These are phyloP conservation scores for Chlamydomonas applanata DNA, from an alignment of 139 green algal species.

Conservation along the genomic window DNA sequence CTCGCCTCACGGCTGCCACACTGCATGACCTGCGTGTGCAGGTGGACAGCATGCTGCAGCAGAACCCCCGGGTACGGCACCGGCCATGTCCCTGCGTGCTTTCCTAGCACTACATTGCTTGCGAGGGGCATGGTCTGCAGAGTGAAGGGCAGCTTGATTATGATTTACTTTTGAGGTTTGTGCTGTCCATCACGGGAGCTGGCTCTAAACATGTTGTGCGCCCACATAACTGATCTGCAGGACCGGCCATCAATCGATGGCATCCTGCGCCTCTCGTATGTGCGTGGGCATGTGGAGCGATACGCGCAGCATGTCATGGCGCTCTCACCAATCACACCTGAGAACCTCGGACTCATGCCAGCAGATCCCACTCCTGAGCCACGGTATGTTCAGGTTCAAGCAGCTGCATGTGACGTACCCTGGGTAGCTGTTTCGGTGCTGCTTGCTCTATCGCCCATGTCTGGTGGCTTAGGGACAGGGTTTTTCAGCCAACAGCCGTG, in stretches of 20 bases:
- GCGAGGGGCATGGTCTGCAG: no score
- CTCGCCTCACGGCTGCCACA: no score
- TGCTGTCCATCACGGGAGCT: not conserved
- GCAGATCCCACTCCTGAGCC: not conserved
- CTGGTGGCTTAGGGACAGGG: no score
- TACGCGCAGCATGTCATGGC: conserved; percentile 43
- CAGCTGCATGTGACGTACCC: not conserved
- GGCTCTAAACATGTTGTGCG: not conserved
- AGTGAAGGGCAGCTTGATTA: no score
- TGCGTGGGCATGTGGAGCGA: conserved; percentile 40
- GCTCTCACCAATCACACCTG: conserved; percentile 5
- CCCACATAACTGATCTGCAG: conserved; percentile 25
- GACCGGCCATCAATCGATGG: conserved; percentile 42
- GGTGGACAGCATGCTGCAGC: conserved; percentile 58
- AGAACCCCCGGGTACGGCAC: conserved; percentile 49
- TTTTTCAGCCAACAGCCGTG: no score
- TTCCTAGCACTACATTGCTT: no score
- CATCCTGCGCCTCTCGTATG: conserved; percentile 39
- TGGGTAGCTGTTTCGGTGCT: no score
- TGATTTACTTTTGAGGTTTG: not conserved
- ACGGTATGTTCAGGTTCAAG: not conserved
- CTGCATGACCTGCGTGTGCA: no score
- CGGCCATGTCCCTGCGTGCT: no score
- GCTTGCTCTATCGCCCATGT: no score
- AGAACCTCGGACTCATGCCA: not conserved